Percentiles rank a stretch among this genome's conserved stretches.
phyloP scores from a whole-genome alignment of 257 asterid species.

The Anisodus acutangulus region DNA sequence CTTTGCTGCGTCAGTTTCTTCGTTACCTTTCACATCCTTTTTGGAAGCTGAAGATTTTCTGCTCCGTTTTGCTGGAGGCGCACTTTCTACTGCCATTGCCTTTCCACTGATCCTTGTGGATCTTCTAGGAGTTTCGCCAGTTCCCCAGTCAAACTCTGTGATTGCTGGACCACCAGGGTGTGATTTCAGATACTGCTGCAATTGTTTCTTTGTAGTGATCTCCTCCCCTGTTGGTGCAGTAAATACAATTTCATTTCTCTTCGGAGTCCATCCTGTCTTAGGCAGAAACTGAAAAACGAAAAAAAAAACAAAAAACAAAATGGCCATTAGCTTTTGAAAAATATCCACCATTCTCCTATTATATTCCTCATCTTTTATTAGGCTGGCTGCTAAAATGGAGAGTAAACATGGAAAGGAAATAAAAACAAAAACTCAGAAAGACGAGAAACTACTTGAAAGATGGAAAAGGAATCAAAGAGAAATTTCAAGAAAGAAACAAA shows the following conservation, averaged over 20 bases:
- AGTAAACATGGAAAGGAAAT: slow-evolving; percentile 2
- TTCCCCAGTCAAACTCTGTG: slow-evolving; percentile 58
- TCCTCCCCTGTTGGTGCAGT: slow-evolving; percentile 62
- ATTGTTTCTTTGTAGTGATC: slow-evolving; percentile 44
- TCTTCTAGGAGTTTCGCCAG: slow-evolving; percentile 60
- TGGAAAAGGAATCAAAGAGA: background rate
- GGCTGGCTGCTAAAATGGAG: background rate
- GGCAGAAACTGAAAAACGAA: slow-evolving; percentile 42
- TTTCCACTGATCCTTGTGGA: slow-evolving; percentile 57
- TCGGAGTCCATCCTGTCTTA: slow-evolving; percentile 43
- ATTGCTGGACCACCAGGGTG: slow-evolving; percentile 52
- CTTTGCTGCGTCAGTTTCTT: slow-evolving; percentile 37
- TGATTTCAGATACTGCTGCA: slow-evolving; percentile 56
- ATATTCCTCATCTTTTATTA: background rate
- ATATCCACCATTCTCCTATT: background rate
- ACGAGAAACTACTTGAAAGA: background rate
- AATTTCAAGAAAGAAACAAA: background rate
- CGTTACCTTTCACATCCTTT: slow-evolving; percentile 37
- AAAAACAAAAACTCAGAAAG: background rate
- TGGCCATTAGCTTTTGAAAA: background rate
- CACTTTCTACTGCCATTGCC: slow-evolving; percentile 41
- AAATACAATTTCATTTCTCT: slow-evolving; percentile 52
- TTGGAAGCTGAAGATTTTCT: slow-evolving; percentile 46
- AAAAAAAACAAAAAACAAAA: background rate
- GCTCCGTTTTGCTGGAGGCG: slow-evolving; percentile 48